phyloP scores from a whole-genome alignment of 2,329 filamentous ascomycete species.

The Chrysoporthe cubensis region DNA sequence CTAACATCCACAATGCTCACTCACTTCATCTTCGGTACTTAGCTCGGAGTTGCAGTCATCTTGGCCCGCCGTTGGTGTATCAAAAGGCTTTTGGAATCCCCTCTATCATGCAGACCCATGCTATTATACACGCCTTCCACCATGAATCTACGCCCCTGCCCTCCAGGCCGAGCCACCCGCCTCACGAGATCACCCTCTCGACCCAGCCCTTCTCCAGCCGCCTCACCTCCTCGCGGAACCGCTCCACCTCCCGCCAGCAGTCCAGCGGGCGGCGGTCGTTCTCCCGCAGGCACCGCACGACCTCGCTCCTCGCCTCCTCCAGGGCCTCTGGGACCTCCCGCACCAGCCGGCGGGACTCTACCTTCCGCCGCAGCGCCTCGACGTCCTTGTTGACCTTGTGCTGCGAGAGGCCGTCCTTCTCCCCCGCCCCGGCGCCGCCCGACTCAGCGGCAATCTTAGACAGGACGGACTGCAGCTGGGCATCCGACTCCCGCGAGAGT shows the following conservation, averaged over 20 bases:
- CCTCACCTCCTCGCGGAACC: slow-evolving; percentile 87
- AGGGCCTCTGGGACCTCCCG: slow-evolving; percentile 72
- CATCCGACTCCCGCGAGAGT: slow-evolving; percentile 71
- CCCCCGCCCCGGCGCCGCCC: slow-evolving; percentile 39
- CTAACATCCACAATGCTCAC: neutral
- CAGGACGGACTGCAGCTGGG: slow-evolving; percentile 70
- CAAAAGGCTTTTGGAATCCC: neutral
- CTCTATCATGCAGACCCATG: slow-evolving; percentile 5
- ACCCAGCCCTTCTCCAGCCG: slow-evolving; percentile 87
- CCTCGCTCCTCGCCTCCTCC: slow-evolving; percentile 73
- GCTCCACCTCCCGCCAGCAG: slow-evolving; percentile 92
- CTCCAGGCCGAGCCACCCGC: neutral
- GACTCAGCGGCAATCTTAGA: slow-evolving; percentile 58
- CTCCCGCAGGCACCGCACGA: slow-evolving; percentile 79
- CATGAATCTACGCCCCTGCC: neutral
- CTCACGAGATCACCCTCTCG: slow-evolving; percentile 70
- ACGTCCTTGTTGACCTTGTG: slow-evolving; percentile 63
- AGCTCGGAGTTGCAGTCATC: neutral
- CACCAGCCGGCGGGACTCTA: slow-evolving; percentile 66
- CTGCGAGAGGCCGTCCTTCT: slow-evolving; percentile 40
- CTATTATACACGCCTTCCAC: slow-evolving; percentile 21
- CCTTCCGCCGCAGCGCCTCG: slow-evolving; percentile 59
- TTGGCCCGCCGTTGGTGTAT: neutral
- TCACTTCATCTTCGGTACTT: too few relatives aligned
- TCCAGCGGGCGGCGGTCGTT: slow-evolving; percentile 88